Base-by-base conservation (phyloP, 495 filamentous ascomycete species). In the Aspergillus bertholletiae region DNA sequence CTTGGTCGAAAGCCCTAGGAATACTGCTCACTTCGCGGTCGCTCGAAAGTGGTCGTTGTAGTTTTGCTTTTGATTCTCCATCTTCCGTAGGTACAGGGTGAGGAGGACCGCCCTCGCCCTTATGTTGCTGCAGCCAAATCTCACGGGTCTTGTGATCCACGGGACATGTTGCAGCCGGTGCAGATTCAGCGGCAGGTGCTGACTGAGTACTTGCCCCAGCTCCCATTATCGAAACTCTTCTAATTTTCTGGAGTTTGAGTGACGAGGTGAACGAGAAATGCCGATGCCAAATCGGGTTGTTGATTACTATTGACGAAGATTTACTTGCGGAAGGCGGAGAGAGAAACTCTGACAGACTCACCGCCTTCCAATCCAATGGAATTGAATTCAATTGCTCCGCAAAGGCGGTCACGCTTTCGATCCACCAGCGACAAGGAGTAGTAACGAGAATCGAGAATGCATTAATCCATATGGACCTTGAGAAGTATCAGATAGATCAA, bases 81-180 rank as follows among this genome's bases (percentile, higher is more conserved):
- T 74, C 66, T 32, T 69, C 55, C 17, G 65, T 58, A 49, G 66
- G 59, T 22, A 69, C 59, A 23, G 70, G 54, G 51, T 64, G 45
- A 51, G 69, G 59, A 54, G 73, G 48, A 18, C 67, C 64, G 40
- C 47, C 55, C 49, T 65, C 54, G 46, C 56, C 55, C 59, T 67
- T 61, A 49, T 76, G 64, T 57, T 83, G 77, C 60, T 80, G 70
- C 23, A 97, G 77, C 92, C 92, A 98, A 55, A 86, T 77, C 58
- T 87, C 84, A 55, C 93, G 85, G 23, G 92, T 88, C 63, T 88
- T 87, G 64, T 88, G 88, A 72, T 96, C 91, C 56, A 97, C 89
- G 2, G 94, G 94, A 62, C 94, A 97, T 56, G 78, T 68, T 59
- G 62, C 61, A 26, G 66, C 65, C 52, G 67, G 58, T 30, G 68